Conservation (phyloP, 306 rosid species). For the Parietaria judaica region DNA sequence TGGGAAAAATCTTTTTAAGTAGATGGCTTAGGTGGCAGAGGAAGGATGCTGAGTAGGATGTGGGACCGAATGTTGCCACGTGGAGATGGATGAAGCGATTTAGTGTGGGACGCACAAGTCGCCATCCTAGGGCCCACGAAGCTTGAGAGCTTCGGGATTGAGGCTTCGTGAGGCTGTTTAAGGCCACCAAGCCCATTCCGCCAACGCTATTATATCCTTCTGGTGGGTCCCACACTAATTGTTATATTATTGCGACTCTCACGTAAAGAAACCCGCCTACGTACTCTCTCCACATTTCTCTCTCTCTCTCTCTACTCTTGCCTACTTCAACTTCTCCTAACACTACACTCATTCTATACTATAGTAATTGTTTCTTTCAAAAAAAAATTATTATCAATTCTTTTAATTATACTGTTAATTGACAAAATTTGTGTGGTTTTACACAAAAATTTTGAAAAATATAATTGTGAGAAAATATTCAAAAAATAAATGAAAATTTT, state of each 20-base stretch:
- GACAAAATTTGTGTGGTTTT: too few relatives aligned
- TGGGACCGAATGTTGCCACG: slow-evolving; percentile 24
- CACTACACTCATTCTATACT: too few relatives aligned
- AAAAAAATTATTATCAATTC: too few relatives aligned
- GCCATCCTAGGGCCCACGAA: slow-evolving; percentile 22
- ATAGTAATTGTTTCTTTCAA: neutral
- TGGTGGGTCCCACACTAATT: neutral
- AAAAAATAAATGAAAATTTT: too few relatives aligned
- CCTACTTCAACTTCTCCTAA: too few relatives aligned
- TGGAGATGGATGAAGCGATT: slow-evolving; percentile 29
- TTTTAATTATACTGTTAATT: slow-evolving; percentile 18
- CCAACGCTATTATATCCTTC: slow-evolving; percentile 35
- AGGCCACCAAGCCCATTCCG: slow-evolving; percentile 55
- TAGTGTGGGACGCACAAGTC: slow-evolving; percentile 15
- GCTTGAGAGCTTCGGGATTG: slow-evolving; percentile 22
- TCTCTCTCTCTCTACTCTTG: neutral
- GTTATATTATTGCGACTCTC: neutral
- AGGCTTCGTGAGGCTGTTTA: slow-evolving; percentile 25
- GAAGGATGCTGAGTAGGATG: slow-evolving; percentile 26
- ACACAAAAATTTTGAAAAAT: too few relatives aligned
- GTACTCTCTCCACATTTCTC: too few relatives aligned
- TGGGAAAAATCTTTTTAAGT: neutral
- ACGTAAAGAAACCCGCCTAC: neutral
- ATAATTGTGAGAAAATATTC: too few relatives aligned
- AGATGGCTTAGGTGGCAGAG: slow-evolving; percentile 15